A percentile compares a stretch with the other conserved stretches of the same genome.
These are phyloP conservation scores for Lyophyllum shimeji DNA, from an alignment of 768 basidiomycete species.

Conservation along the genomic window DNA sequence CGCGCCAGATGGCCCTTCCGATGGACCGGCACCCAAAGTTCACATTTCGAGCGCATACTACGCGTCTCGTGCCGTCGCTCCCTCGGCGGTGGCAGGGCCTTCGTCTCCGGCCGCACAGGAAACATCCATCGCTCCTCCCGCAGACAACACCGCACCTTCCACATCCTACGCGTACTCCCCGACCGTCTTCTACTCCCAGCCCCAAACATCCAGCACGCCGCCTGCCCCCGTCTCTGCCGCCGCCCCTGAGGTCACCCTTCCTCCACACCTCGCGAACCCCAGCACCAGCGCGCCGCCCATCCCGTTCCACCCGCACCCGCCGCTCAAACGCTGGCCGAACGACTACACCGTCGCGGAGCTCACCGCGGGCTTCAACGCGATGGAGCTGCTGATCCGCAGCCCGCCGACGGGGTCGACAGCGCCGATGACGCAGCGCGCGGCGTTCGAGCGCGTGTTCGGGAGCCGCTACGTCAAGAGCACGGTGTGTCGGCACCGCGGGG, in stretches of 20 bases:
- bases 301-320: conserved; percentile 59
- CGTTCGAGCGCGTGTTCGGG: conserved; percentile 71
- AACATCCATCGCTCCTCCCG: neutral
- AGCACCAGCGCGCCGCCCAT: conserved; percentile 26
- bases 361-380: conserved; percentile 55
- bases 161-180: neutral
- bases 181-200: neutral
- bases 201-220: neutral
- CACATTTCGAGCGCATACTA: conserved; percentile 34
- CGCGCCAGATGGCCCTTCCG: conserved; percentile 15
- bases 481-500: conserved; percentile 67
- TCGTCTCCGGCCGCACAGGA: neutral
- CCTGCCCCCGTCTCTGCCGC: too few species aligned
- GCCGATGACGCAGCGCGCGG: conserved; percentile 58
- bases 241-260: conserved; percentile 5
- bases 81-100: too few species aligned
- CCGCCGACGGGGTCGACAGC: conserved; percentile 34
- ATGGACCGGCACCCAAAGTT: conserved; percentile 21
- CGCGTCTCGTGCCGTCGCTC: neutral
- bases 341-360: conserved; percentile 72
- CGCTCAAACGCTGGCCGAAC: conserved; percentile 74
- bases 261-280: conserved; percentile 16
- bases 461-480: conserved; percentile 74
- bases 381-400: conserved; percentile 41
- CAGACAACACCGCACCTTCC: neutral